Evolutionary conservation across 257 asterid species (phyloP).

Genomic region (Knoxia roxburghii): DNA sequence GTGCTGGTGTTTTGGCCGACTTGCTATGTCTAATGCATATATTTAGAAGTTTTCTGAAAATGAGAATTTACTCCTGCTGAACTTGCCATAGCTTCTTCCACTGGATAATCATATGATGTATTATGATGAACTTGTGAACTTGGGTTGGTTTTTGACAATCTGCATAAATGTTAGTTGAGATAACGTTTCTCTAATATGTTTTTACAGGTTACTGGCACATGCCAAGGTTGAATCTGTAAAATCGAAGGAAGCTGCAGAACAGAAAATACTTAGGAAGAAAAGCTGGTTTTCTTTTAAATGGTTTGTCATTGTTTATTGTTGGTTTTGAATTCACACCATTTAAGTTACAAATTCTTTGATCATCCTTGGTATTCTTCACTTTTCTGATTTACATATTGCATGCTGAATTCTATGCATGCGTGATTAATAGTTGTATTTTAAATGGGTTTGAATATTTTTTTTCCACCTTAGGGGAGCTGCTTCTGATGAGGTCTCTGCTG

Average conservation of each 20-base stretch:
- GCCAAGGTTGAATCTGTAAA: constrained; percentile 91
- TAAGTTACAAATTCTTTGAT: neutral
- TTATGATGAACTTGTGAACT: neutral
- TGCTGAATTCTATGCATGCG: constrained; percentile 7
- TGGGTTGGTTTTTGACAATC: neutral
- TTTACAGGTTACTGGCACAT: constrained; percentile 95
- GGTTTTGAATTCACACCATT: constrained; percentile 8
- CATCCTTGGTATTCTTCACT: neutral
- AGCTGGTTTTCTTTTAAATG: constrained; percentile 90
- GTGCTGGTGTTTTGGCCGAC: too few species aligned
- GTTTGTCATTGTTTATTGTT: constrained; percentile 38
- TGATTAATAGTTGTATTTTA: constrained; percentile 6
- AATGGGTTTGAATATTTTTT: constrained; percentile 12
- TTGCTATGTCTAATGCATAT: too few species aligned
- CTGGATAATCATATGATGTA: neutral
- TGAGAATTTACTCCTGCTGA: too few species aligned
- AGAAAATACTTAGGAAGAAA: constrained; percentile 58
- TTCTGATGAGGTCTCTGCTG: constrained; percentile 49
- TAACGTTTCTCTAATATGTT: constrained; percentile 3
- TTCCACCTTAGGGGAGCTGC: constrained; percentile 56
- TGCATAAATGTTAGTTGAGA: neutral
- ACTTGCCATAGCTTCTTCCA: too few species aligned
- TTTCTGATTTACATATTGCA: constrained; percentile 1
- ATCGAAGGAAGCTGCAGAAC: constrained; percentile 95
- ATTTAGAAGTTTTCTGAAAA: too few species aligned